Evolutionary conservation across 2,329 filamentous ascomycete genomes (phyloP).

Genomic region (Pseudocercospora macadamiae): DNA sequence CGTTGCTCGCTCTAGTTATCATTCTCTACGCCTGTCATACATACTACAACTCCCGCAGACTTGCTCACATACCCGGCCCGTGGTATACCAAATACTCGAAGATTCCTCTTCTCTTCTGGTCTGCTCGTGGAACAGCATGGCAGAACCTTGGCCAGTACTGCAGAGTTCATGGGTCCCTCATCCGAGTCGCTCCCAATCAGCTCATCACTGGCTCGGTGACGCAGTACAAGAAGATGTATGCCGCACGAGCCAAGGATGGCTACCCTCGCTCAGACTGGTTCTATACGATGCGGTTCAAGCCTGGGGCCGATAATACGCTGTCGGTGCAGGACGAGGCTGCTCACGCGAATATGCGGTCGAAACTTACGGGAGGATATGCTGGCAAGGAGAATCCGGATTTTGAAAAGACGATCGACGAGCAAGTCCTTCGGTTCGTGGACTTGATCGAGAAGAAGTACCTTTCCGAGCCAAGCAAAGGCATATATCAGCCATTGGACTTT

Average conservation of each 20-base stretch:
- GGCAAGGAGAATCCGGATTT: conserved; percentile 18
- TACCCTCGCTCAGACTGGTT: conserved; percentile 19
- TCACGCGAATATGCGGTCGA: conserved; percentile 10
- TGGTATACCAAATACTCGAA: conserved; percentile 8
- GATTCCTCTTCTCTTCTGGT: conserved; percentile 14
- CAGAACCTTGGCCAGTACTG: conserved; percentile 10
- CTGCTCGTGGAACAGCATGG: conserved; percentile 6
- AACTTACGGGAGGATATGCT: conserved; percentile 13
- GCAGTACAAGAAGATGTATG: conserved; percentile 17
- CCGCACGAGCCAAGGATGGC: neutral
- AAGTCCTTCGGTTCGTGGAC: conserved; percentile 7
- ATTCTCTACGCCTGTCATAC: neutral
- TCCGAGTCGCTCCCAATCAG: conserved; percentile 13
- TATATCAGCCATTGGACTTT: conserved; percentile 14
- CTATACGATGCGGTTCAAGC: conserved; percentile 14
- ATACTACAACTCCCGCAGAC: neutral
- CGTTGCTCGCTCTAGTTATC: no score
- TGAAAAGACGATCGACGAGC: conserved; percentile 11
- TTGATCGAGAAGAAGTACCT: conserved; percentile 16
- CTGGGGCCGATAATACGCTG: conserved; percentile 16
- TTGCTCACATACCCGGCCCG: conserved; percentile 15
- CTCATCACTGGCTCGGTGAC: conserved; percentile 14
- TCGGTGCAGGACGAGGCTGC: conserved; percentile 7
- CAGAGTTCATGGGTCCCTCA: conserved; percentile 2
- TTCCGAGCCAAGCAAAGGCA: neutral